Evolutionary conservation across 2,329 filamentous ascomycete genomes (phyloP).

Genomic region (Bisporella sp.): DNA sequence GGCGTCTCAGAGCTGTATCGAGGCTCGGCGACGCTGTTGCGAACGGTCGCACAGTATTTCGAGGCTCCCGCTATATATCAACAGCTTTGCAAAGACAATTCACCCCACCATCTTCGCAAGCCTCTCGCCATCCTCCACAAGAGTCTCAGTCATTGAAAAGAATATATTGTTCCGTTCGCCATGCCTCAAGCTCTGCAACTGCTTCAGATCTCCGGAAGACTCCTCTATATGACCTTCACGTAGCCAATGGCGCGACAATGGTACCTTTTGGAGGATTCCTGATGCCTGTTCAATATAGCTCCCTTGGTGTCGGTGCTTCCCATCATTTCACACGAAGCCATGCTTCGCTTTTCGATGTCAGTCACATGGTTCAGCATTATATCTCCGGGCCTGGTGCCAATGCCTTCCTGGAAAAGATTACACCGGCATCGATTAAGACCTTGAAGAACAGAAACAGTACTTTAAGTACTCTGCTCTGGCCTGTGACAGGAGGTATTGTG

Average conservation of each 20-base stretch:
- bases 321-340: conserved; percentile 85
- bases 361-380: conserved; percentile 91
- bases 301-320: conserved; percentile 71
- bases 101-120: not conserved
- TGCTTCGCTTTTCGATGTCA: conserved; percentile 90
- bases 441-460: conserved; percentile 66
- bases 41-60: conserved; percentile 6
- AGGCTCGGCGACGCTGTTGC: conserved; percentile 12
- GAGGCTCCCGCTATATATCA: conserved; percentile 17
- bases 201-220: conserved; percentile 48
- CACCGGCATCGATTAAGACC: conserved; percentile 63
- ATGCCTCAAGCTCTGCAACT: conserved; percentile 14
- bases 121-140: too few relatives aligned
- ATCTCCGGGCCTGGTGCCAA: conserved; percentile 75
- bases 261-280: conserved; percentile 90
- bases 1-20: conserved; percentile 21
- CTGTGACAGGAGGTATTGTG: conserved; percentile 79
- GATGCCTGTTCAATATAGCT: conserved; percentile 87
- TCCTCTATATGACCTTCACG: conserved; percentile 71
- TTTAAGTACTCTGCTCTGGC: conserved; percentile 77
- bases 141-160: not conserved
- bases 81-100: conserved; percentile 16
- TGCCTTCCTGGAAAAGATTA: conserved; percentile 76
- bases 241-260: conserved; percentile 80
- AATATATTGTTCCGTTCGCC: conserved; percentile 5